phyloP scores from a whole-genome alignment of 139 green algal genomes.

The Tetradesmus lagerheimii region DNA sequence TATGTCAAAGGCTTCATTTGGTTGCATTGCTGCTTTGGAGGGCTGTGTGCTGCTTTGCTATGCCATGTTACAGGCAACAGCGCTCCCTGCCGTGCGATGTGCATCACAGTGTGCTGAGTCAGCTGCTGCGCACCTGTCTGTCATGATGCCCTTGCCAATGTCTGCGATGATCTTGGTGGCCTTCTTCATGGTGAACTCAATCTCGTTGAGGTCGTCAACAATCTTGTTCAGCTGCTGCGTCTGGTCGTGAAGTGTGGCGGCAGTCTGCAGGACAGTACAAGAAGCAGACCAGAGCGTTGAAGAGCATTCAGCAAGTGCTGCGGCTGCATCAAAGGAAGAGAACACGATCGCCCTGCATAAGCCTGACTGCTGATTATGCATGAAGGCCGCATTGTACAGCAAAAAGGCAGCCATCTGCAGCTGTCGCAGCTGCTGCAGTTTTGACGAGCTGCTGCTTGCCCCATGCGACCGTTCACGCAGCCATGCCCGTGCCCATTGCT shows the following conservation, averaged over 20 bases:
- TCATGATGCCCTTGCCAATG: constrained; percentile 86
- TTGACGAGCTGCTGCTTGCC: neutral
- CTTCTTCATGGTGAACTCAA: constrained; percentile 94
- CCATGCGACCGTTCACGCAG: neutral
- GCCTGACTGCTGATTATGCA: too few relatives aligned
- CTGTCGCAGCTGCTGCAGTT: neutral
- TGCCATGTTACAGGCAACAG: too few relatives aligned
- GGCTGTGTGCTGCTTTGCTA: too few relatives aligned
- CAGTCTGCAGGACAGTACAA: constrained; percentile 68
- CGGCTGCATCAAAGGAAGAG: too few relatives aligned
- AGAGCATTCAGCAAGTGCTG: too few relatives aligned
- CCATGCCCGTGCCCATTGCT: too few relatives aligned
- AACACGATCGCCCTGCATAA: too few relatives aligned
- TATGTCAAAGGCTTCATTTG: too few relatives aligned
- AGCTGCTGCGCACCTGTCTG: constrained; percentile 80
- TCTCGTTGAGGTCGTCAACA: constrained; percentile 89
- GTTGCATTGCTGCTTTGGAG: too few relatives aligned
- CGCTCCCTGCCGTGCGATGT: too few relatives aligned
- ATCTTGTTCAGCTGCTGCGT: constrained; percentile 83
- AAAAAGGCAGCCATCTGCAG: too few relatives aligned
- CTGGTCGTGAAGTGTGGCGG: constrained; percentile 82
- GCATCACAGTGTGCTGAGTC: neutral
- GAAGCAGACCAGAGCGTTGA: neutral
- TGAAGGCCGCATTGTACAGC: too few relatives aligned
- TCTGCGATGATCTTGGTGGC: constrained; percentile 84